Evolutionary conservation across 768 basidiomycete genomes (phyloP), one percentile per base, ranked within the genome.

Genomic region (Suillus clintonianus): DNA sequence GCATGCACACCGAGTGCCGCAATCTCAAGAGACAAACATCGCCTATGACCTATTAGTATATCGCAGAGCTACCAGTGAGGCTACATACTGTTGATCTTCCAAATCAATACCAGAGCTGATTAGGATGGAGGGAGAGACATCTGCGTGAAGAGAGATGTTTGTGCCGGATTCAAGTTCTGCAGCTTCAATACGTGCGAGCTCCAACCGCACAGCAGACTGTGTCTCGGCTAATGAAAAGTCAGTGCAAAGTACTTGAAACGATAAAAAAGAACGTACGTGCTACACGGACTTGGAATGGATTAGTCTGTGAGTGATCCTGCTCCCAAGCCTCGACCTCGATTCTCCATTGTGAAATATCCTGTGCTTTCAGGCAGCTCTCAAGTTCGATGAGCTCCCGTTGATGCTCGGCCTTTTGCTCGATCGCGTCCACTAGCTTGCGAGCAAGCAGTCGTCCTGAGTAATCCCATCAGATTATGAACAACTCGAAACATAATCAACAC

Each of bases 81-180:
- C 1, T 0, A 62, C 55, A 3, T 22, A 62, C 69, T 71, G 70
- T 34, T 64, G 56, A 22, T 63, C 67, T 63, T 71, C 68, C 13
- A 69, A 45, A 48, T 71, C 59, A 2, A 71, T 42, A 4, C 62
- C 67, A 14, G 66, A 61, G 9, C 58, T 43, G 14, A 70, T 55
- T 27, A 66, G 36, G 32, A 66, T 51, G 0, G 45, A 43, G 47
- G 59, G 45, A 13, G 64, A 50, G n/a, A 63, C 63, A 39, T 69
- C 68, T 5, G 57, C 42, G 24, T 58, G 58, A 19, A 64, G 59
- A 7, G 53, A 60, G 41, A 30, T 24, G 47, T 60, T 60, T 3
- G 5, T 22, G 4, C 59, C 43, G 6, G 41, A 6, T 22, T 59
- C 37, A 0, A 59, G n/a, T 3, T 59, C 42, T 32, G 13, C 5